Base-by-base conservation (phyloP, 768 basidiomycete species). In the Lentinus brumalis region DNA sequence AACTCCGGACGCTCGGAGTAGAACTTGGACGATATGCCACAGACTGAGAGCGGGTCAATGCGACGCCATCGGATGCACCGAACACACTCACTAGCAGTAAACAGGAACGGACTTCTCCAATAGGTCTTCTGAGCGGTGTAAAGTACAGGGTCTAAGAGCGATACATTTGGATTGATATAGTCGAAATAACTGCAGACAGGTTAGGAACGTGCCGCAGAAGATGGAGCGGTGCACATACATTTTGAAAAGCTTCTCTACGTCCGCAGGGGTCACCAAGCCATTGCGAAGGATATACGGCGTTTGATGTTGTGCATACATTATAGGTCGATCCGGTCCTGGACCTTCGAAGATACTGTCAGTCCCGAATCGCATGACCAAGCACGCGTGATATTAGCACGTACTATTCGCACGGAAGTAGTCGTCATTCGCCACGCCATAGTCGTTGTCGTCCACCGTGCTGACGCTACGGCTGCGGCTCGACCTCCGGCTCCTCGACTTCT, bases 101-200 rank as follows among this genome's bases (percentile, higher is more conserved):
- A 94, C 40, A 98, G 73, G 78, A 96, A 96, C 3, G 94, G 92
- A 67, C 89, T 92, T 21, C 95, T 85, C 73, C 86, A 86, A 64
- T 86, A 89, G 1, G 91, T 91, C 64, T 80, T 82, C 55, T 89
- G 88, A 5, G 94, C 88, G 0, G 92, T 94, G 70, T 98, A 95
- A 21, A 96, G 81, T 35, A 83, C 81, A 10, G 89, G 88, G 66
- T 96, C 94, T 21, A 96, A 77, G 29, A 96, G 71, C 2, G 88
- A 93, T 18, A 92, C 75, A 0, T 91, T 92, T 8, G 84, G 76
- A 67, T 93, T 93, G 83, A 94, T 91, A 65, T 83, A 81, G 52
- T 88, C 84, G 66, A 89, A 92, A 71, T 85, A 92, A 58, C 89
- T 91, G 67, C 56, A 10, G 59, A 58, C 44, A 5, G 26, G 39